Conservation (phyloP, 306 rosid genomes). For the Aeschynomene evenia region DNA sequence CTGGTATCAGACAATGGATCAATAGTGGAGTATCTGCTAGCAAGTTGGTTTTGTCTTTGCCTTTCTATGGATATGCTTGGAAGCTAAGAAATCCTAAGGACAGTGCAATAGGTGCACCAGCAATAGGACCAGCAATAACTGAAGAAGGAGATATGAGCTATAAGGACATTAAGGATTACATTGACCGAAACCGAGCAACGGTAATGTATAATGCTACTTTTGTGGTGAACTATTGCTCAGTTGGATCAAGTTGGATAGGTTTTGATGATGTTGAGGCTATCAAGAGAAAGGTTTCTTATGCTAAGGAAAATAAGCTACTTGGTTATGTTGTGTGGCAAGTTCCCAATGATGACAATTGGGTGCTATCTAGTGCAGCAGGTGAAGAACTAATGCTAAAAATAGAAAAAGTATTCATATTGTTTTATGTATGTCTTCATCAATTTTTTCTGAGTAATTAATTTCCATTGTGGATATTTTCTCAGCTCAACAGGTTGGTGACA, state of each 20-base stretch:
- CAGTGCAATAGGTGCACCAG: constrained; percentile 9
- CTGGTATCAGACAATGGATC: constrained; percentile 29
- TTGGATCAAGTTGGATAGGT: constrained; percentile 39
- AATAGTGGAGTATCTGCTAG: constrained; percentile 10
- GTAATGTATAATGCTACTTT: constrained; percentile 32
- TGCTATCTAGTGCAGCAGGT: background rate
- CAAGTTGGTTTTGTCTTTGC: constrained; percentile 40
- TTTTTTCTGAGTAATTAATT: background rate
- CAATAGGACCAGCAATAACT: constrained; percentile 27
- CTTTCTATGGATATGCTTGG: constrained; percentile 49
- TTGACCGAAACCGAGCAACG: constrained; percentile 1
- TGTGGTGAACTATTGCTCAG: constrained; percentile 29
- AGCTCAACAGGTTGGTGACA: background rate
- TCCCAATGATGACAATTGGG: constrained; percentile 29
- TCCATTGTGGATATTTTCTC: background rate
- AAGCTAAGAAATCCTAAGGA: constrained; percentile 16
- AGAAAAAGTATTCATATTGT: background rate
- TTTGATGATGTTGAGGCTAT: constrained; percentile 40
- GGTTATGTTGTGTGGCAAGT: constrained; percentile 39
- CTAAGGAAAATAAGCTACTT: constrained; percentile 32
- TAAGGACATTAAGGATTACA: constrained; percentile 11
- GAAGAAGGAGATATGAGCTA: constrained; percentile 18
- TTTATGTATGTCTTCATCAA: no score
- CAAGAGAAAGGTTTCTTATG: constrained; percentile 39
- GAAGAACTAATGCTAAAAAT: background rate